Percentiles rank a stretch among this genome's conserved stretches.
Conservation (phyloP, 1,284 basidiomycete species). For the Xerocomus cyaneibrunnescens region DNA sequence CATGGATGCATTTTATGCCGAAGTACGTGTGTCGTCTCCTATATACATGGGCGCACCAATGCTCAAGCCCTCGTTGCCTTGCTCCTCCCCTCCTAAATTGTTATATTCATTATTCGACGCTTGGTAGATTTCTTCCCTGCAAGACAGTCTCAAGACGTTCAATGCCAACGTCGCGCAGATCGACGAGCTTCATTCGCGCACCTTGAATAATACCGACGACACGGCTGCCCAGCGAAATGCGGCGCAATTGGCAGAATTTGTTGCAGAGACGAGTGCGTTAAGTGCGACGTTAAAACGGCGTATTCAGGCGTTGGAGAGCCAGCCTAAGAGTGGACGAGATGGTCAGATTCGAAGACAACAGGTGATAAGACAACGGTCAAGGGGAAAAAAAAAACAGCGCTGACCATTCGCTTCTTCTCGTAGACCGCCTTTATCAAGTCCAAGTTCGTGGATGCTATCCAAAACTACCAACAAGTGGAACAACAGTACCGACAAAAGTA, state of each 20-base stretch:
- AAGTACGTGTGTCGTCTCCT: constrained; percentile 48
- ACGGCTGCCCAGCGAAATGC: constrained; percentile 59
- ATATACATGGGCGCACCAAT: background rate
- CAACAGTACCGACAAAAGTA: constrained; percentile 92
- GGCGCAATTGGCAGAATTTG: constrained; percentile 68
- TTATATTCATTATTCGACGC: background rate
- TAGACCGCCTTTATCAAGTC: constrained; percentile 76
- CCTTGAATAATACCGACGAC: constrained; percentile 79
- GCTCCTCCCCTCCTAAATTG: background rate
- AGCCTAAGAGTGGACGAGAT: constrained; percentile 71
- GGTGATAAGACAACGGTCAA: constrained; percentile 42
- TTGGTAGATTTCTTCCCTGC: constrained; percentile 66
- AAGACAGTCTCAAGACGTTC: constrained; percentile 68
- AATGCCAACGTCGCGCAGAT: constrained; percentile 71
- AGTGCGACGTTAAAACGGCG: constrained; percentile 75
- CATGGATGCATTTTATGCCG: constrained; percentile 73
- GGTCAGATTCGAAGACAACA: constrained; percentile 83
- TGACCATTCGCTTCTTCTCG: background rate
- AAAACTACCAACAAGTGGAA: constrained; percentile 89
- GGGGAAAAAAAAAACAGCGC: background rate
- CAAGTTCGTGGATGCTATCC: constrained; percentile 85
- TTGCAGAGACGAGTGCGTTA: constrained; percentile 75
- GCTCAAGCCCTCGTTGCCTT: background rate
- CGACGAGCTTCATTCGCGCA: constrained; percentile 70
- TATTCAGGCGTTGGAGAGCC: constrained; percentile 76